phyloP scores from a whole-genome alignment of 192 early-diverging fungal genomes.

The Coemansia sp. region DNA sequence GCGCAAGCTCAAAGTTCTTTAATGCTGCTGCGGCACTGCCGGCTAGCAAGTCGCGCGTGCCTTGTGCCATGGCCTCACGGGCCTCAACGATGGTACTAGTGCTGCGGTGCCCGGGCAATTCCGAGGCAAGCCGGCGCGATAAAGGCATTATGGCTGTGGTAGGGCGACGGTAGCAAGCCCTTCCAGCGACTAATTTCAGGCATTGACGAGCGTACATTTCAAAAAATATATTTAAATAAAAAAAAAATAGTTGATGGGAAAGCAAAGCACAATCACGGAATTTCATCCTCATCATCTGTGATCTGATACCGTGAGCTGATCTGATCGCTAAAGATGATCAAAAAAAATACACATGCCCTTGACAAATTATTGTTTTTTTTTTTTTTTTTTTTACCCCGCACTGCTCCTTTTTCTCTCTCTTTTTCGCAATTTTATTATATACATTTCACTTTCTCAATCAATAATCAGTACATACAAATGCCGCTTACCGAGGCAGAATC shows the following conservation, averaged over 20 bases:
- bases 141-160: not conserved
- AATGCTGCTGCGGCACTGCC: not conserved
- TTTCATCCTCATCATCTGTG: not conserved
- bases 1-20: slow-evolving; percentile 1
- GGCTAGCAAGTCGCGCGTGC: slow-evolving; percentile 8
- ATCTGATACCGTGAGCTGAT: not conserved
- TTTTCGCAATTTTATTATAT: not conserved
- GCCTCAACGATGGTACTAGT: not conserved
- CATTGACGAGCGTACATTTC: not conserved
- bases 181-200: not conserved
- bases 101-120: not conserved
- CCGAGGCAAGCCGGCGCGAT: not conserved
- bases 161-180: not conserved
- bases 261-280: not conserved
- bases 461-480: not conserved
- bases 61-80: slow-evolving; percentile 24
- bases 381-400: not conserved
- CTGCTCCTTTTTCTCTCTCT: not conserved
- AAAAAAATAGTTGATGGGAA: not conserved
- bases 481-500: not conserved
- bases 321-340: not conserved
- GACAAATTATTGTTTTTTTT: not conserved
- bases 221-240: not conserved
- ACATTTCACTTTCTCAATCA: not conserved
- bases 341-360: not conserved